Percentiles rank a stretch among this genome's conserved stretches.
Evolutionary conservation across 1,284 basidiomycete genomes (phyloP).

Genomic region (Cryptococcus sp.): DNA sequence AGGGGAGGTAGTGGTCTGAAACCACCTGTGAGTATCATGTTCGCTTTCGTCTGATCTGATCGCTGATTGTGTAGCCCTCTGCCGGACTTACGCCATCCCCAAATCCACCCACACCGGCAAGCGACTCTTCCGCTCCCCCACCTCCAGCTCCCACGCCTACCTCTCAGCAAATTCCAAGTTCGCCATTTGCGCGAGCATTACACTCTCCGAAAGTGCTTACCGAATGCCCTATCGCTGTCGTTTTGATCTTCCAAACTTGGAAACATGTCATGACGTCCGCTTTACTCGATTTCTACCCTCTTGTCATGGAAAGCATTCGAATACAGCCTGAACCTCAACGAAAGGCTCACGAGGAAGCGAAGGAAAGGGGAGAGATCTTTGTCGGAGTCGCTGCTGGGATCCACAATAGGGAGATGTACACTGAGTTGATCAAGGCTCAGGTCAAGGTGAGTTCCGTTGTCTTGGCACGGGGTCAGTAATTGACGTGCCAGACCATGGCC

Average conservation of each 20-base stretch:
- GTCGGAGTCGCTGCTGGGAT: slow-evolving; percentile 74
- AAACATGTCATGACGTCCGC: slow-evolving; percentile 60
- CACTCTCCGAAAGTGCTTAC: slow-evolving; percentile 92
- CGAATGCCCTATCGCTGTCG: slow-evolving; percentile 90
- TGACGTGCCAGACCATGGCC: slow-evolving; percentile 68
- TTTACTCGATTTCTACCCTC: slow-evolving; percentile 68
- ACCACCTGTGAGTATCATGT: slow-evolving; percentile 14
- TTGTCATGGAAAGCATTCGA: slow-evolving; percentile 66
- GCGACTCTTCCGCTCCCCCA: slow-evolving; percentile 16
- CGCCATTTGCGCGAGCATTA: slow-evolving; percentile 47
- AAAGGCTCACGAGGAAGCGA: slow-evolving; percentile 71
- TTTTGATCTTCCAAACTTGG: slow-evolving; percentile 83
- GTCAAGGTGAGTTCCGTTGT: slow-evolving; percentile 63
- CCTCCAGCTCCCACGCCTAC: slow-evolving; percentile 11
- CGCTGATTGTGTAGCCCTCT: slow-evolving; percentile 1
- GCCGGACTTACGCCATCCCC: slow-evolving; percentile 1
- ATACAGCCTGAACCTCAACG: slow-evolving; percentile 85
- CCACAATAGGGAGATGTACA: slow-evolving; percentile 72
- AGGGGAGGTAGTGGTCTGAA: slow-evolving; percentile 30
- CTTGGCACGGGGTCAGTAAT: background rate
- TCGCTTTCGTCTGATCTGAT: background rate
- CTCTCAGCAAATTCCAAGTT: slow-evolving; percentile 12
- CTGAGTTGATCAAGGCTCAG: slow-evolving; percentile 87
- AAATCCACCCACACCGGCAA: background rate
- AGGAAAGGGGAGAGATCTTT: slow-evolving; percentile 74